phyloP scores from a whole-genome alignment of 2,329 filamentous ascomycete species.

The Dothiorella sarmentorum region DNA sequence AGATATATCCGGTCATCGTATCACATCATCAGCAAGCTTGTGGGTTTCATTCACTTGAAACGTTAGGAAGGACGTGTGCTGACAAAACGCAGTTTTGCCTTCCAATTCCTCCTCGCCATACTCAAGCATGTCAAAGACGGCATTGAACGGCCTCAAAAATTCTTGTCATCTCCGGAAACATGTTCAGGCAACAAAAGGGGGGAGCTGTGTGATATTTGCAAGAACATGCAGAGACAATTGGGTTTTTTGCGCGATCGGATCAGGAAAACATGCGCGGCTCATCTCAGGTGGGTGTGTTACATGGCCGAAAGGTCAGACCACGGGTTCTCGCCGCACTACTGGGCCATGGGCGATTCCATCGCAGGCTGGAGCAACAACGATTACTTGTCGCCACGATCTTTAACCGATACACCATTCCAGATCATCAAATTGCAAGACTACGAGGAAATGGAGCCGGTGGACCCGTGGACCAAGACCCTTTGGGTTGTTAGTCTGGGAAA shows the following conservation, averaged over 20 bases:
- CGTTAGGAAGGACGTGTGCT: neutral
- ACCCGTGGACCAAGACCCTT: no score
- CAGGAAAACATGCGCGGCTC: neutral
- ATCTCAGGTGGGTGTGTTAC: neutral
- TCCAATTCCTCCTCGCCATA: neutral
- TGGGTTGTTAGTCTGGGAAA: accelerated
- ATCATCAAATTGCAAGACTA: neutral
- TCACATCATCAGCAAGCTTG: conserved; percentile 17
- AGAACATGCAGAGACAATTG: neutral
- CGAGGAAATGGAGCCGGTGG: no score
- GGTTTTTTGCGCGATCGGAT: neutral
- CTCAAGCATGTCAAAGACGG: neutral
- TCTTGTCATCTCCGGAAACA: neutral
- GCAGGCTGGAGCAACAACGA: accelerated
- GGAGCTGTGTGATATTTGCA: neutral
- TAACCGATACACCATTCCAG: neutral
- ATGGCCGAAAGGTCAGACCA: neutral
- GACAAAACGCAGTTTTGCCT: neutral
- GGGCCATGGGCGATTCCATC: neutral
- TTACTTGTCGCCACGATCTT: neutral
- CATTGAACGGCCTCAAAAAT: neutral
- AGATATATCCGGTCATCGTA: conserved; percentile 20
- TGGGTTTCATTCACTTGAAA: neutral
- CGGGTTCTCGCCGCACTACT: neutral
- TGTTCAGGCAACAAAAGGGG: neutral